phyloP scores from a whole-genome alignment of 2,329 filamentous ascomycete genomes.

The Cladosporium sp. region DNA sequence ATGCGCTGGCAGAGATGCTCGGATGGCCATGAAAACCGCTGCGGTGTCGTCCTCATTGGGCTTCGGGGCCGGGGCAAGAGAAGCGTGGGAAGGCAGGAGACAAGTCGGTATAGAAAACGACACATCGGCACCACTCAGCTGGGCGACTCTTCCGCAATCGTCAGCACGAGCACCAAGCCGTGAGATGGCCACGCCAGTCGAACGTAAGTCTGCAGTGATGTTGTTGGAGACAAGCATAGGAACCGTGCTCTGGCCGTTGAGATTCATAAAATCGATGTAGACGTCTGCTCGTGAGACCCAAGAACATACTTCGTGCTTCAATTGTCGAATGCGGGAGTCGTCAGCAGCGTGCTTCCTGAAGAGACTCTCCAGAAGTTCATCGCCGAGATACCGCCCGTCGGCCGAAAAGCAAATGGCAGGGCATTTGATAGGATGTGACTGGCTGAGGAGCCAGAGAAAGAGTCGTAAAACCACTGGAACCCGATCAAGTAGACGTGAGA shows the following conservation, averaged over 20 bases:
- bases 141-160: background rate
- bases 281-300: constrained; percentile 53
- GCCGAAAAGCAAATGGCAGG: constrained; percentile 47
- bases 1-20: constrained; percentile 45
- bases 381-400: constrained; percentile 48
- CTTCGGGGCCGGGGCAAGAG: constrained; percentile 42
- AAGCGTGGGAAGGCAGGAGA: constrained; percentile 52
- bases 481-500: background rate
- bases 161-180: background rate
- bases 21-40: constrained; percentile 43
- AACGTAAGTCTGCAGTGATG: constrained; percentile 28
- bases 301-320: constrained; percentile 43
- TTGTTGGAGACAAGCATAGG: constrained; percentile 46
- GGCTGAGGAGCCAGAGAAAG: constrained; percentile 45
- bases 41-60: constrained; percentile 41
- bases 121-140: constrained; percentile 35
- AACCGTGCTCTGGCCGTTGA: constrained; percentile 44
- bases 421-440: constrained; percentile 50
- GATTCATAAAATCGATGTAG: constrained; percentile 43
- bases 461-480: constrained; percentile 36
- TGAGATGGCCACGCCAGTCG: background rate
- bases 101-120: constrained; percentile 46
- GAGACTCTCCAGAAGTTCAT: constrained; percentile 43
- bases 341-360: constrained; percentile 46
- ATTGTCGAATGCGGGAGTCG: constrained; percentile 41